These are phyloP conservation scores for Penicillium nordicum DNA, from an alignment of 2,329 filamentous ascomycete genomes.

Conservation along the genomic window DNA sequence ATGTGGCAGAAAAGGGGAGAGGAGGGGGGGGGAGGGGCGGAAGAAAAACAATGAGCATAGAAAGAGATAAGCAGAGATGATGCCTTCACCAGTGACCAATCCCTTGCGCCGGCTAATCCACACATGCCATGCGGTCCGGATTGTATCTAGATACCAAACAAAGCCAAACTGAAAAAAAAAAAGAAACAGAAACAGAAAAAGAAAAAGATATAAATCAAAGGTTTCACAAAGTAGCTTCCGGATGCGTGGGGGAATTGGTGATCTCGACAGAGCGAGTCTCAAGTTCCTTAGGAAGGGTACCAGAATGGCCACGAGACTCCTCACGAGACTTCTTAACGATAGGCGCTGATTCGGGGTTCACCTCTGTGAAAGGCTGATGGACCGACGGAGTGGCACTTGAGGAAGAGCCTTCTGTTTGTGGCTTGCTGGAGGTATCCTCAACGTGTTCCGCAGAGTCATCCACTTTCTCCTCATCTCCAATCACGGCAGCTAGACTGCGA, in stretches of 20 bases:
- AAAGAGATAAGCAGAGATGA: conserved; percentile 8
- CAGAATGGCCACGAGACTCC: conserved; percentile 17
- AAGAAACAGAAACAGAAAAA: conserved; percentile 5
- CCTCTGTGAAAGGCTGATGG: conserved; percentile 12
- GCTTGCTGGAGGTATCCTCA: conserved; percentile 30
- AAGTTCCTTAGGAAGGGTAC: conserved; percentile 34
- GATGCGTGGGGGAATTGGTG: conserved; percentile 20
- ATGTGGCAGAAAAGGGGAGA: not conserved
- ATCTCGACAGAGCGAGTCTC: conserved; percentile 39
- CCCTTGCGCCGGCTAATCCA: conserved; percentile 24
- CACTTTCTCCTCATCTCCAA: conserved; percentile 61
- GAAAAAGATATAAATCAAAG: not conserved
- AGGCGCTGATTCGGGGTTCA: conserved; percentile 7
- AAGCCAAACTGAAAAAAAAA: conserved; percentile 3
- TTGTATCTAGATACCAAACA: conserved; percentile 8
- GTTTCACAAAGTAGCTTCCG: conserved; percentile 29
- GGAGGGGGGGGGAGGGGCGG: not conserved
- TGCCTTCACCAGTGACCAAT: conserved; percentile 10
- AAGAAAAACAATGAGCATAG: not conserved
- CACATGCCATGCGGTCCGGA: conserved; percentile 15
- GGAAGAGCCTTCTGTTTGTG: conserved; percentile 22
- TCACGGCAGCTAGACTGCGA: conserved; percentile 77
- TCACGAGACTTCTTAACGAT: not conserved
- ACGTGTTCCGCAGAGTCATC: conserved; percentile 37
- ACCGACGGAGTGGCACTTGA: conserved; percentile 19